These are phyloP conservation scores for Botrytis squamosa DNA, from an alignment of 2,329 filamentous ascomycete species.

Conservation along the genomic window DNA sequence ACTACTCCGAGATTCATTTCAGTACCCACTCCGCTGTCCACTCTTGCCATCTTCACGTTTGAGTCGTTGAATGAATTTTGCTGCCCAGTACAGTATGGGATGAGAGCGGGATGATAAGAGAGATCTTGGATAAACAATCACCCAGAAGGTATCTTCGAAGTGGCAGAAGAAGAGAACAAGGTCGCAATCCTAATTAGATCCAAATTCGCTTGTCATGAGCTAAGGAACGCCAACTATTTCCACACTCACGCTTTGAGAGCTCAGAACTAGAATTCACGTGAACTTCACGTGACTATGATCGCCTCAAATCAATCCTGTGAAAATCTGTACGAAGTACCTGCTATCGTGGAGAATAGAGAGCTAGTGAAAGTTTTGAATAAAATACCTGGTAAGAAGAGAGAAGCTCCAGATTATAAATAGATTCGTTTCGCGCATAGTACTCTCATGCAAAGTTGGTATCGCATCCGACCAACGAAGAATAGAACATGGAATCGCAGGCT, in stretches of 20 bases:
- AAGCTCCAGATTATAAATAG: background rate
- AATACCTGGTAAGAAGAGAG: background rate
- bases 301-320: background rate
- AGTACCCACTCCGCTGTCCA: background rate
- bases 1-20: background rate
- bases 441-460: background rate
- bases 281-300: rapidly evolving
- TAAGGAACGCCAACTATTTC: background rate
- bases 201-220: background rate
- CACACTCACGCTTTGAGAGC: background rate
- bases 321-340: no score
- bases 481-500: background rate
- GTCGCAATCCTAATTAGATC: background rate
- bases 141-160: background rate
- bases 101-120: background rate
- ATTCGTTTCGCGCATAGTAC: background rate
- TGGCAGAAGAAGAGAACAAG: background rate
- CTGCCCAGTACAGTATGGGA: background rate
- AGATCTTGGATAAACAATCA: background rate
- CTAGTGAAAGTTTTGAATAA: background rate
- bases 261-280: background rate
- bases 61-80: background rate
- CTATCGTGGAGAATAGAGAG: background rate
- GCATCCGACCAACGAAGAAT: background rate
- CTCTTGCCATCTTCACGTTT: no score